Evolutionary conservation across 352 stramenopile genomes (phyloP).

Genomic region (Globisporangium solare): DNA sequence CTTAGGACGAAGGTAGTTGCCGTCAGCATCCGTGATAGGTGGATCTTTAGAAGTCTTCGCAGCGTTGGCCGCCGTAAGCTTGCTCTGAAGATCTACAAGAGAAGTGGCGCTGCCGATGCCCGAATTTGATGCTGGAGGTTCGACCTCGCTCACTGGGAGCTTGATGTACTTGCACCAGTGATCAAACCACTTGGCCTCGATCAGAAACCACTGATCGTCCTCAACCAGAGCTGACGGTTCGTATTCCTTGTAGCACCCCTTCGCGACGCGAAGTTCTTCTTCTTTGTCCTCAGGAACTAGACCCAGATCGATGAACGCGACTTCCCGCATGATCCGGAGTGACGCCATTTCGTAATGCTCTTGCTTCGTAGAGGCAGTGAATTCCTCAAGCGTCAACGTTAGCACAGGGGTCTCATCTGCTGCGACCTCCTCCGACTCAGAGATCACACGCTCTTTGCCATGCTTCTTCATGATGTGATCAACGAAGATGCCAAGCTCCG

Average conservation of each 20-base stretch:
- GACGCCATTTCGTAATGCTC: slow-evolving; percentile 76
- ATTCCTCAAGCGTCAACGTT: slow-evolving; percentile 63
- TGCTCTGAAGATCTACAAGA: slow-evolving; percentile 6
- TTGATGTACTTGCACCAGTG: slow-evolving; percentile 83
- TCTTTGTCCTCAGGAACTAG: slow-evolving; percentile 69
- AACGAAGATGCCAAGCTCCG: slow-evolving; percentile 75
- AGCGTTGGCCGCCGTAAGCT: slow-evolving; percentile 11
- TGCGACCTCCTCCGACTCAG: slow-evolving; percentile 18
- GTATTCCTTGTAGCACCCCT: slow-evolving; percentile 74
- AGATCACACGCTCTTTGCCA: slow-evolving; percentile 30
- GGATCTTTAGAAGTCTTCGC: slow-evolving; percentile 37
- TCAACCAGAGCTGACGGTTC: slow-evolving; percentile 63
- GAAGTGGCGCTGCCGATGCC: slow-evolving; percentile 8
- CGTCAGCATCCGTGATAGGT: slow-evolving; percentile 73
- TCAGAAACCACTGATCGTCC: slow-evolving; percentile 80
- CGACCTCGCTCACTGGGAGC: slow-evolving; percentile 25
- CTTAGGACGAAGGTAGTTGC: slow-evolving; percentile 77
- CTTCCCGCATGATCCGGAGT: slow-evolving; percentile 78
- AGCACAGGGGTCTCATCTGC: slow-evolving; percentile 24
- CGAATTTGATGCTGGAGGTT: slow-evolving; percentile 28
- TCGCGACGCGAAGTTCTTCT: slow-evolving; percentile 70
- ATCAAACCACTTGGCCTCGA: slow-evolving; percentile 83
- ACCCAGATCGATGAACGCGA: slow-evolving; percentile 80
- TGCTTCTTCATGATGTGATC: slow-evolving; percentile 66
- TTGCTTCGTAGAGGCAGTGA: slow-evolving; percentile 55